A percentile compares a stretch with the other conserved stretches of the same genome.
Evolutionary conservation across 441 rosid genomes (phyloP).

Genomic region (Adansonia rubrostipa): DNA sequence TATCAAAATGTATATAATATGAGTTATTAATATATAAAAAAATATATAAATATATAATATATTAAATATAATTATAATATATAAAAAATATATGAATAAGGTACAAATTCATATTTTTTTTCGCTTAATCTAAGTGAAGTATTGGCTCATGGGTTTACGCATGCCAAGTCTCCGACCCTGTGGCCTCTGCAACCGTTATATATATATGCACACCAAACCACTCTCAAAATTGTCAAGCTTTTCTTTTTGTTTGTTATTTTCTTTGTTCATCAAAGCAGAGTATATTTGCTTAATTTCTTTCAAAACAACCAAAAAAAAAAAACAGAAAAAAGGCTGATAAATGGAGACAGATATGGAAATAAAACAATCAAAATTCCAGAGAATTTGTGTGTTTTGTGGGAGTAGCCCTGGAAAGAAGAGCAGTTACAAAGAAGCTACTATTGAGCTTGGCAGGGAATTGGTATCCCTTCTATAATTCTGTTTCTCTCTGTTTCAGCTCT

Average conservation of each 20-base stretch:
- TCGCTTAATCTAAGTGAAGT: neutral
- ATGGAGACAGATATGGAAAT: constrained; percentile 58
- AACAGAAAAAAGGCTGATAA: constrained; percentile 23
- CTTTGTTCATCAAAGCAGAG: constrained; percentile 25
- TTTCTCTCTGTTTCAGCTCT: neutral
- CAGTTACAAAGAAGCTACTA: constrained; percentile 80
- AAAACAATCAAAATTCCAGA: constrained; percentile 66
- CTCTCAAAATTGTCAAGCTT: constrained; percentile 16
- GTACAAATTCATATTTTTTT: too few species aligned
- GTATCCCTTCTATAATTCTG: constrained; percentile 38
- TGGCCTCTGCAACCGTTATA: constrained; percentile 38
- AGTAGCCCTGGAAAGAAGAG: constrained; percentile 87
- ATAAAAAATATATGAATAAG: too few species aligned
- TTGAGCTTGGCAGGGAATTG: constrained; percentile 85
- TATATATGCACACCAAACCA: constrained; percentile 33
- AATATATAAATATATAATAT: too few species aligned
- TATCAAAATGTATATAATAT: too few species aligned
- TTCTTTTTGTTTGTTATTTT: neutral
- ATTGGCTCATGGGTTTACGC: constrained; percentile 25
- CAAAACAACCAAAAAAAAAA: neutral
- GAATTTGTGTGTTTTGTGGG: constrained; percentile 92
- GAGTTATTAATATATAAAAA: too few species aligned
- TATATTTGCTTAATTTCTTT: neutral
- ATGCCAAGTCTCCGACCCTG: constrained; percentile 26
- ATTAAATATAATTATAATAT: too few species aligned